Conservation (phyloP, 2,329 filamentous ascomycete genomes). For the Monilinia laxa region DNA sequence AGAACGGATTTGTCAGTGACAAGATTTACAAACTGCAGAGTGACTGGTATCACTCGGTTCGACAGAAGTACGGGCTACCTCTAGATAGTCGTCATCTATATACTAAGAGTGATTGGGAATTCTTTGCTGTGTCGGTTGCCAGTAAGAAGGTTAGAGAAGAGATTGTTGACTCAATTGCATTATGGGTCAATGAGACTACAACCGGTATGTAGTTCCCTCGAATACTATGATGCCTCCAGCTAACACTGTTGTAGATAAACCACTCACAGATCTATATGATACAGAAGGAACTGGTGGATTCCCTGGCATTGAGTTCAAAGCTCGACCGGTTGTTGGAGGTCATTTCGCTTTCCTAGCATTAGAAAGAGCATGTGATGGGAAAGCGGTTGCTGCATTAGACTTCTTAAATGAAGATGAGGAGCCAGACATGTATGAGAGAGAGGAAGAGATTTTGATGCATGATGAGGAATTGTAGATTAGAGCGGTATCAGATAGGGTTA, state of each 20-base stretch:
- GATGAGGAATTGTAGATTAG: conserved; percentile 32
- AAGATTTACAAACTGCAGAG: conserved; percentile 77
- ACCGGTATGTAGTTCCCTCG: conserved; percentile 50
- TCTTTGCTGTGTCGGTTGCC: conserved; percentile 80
- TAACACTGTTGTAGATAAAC: conserved; percentile 53
- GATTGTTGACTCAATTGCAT: conserved; percentile 71
- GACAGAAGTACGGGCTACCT: conserved; percentile 79
- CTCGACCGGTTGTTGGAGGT: conserved; percentile 78
- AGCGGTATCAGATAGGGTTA: not conserved
- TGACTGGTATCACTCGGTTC: conserved; percentile 74
- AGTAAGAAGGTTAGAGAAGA: conserved; percentile 65
- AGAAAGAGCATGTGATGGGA: conserved; percentile 73
- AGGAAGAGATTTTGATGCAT: conserved; percentile 18
- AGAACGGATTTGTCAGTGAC: conserved; percentile 65
- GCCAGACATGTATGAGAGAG: conserved; percentile 8
- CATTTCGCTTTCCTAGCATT: conserved; percentile 86
- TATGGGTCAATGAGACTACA: conserved; percentile 80
- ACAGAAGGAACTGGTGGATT: conserved; percentile 76
- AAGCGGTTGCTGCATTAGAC: conserved; percentile 57
- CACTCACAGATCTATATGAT: conserved; percentile 79
- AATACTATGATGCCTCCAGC: not conserved
- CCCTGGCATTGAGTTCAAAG: conserved; percentile 74
- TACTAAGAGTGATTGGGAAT: conserved; percentile 89
- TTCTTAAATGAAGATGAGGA: conserved; percentile 47
- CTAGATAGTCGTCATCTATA: conserved; percentile 81